Evolutionary conservation across 2,329 filamentous ascomycete species (phyloP).

Genomic region (Beauveria australis): DNA sequence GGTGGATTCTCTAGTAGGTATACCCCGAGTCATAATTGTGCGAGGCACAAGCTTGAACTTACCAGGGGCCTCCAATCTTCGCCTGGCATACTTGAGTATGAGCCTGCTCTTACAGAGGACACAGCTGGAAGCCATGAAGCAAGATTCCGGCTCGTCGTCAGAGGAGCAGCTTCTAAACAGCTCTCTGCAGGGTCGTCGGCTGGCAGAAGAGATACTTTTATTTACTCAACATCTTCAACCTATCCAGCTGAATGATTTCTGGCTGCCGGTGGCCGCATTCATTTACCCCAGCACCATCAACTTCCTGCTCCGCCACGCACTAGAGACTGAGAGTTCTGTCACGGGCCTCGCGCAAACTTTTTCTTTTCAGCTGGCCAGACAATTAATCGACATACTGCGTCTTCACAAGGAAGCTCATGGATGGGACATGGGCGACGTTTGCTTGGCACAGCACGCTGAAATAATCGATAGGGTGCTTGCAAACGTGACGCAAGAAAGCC

Average conservation of each 20-base stretch:
- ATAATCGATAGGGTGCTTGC: slow-evolving; percentile 36
- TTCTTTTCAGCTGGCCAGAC: slow-evolving; percentile 34
- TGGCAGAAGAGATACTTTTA: slow-evolving; percentile 40
- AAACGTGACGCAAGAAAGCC: slow-evolving; percentile 19
- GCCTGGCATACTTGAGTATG: slow-evolving; percentile 40
- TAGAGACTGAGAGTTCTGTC: slow-evolving; percentile 33
- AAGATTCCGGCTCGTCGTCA: slow-evolving; percentile 13
- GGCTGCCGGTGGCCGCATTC: slow-evolving; percentile 40
- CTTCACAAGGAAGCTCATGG: slow-evolving; percentile 28
- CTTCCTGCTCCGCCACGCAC: slow-evolving; percentile 39
- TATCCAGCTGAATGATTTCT: slow-evolving; percentile 38
- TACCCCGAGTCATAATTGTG: slow-evolving; percentile 31
- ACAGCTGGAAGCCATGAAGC: slow-evolving; percentile 33
- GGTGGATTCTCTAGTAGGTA: slow-evolving; percentile 33
- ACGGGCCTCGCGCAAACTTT: slow-evolving; percentile 26
- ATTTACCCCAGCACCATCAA: slow-evolving; percentile 40
- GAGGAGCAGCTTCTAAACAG: slow-evolving; percentile 20
- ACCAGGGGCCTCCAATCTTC: slow-evolving; percentile 41
- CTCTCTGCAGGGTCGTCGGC: slow-evolving; percentile 34
- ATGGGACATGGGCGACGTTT: slow-evolving; percentile 45
- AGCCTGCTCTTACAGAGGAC: slow-evolving; percentile 39
- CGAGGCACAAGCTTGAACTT: slow-evolving; percentile 32
- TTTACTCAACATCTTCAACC: slow-evolving; percentile 37
- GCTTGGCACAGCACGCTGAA: slow-evolving; percentile 38
- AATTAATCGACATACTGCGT: slow-evolving; percentile 31